phyloP scores from a whole-genome alignment of 2,329 filamentous ascomycete genomes.

The Trichoderma sp. region DNA sequence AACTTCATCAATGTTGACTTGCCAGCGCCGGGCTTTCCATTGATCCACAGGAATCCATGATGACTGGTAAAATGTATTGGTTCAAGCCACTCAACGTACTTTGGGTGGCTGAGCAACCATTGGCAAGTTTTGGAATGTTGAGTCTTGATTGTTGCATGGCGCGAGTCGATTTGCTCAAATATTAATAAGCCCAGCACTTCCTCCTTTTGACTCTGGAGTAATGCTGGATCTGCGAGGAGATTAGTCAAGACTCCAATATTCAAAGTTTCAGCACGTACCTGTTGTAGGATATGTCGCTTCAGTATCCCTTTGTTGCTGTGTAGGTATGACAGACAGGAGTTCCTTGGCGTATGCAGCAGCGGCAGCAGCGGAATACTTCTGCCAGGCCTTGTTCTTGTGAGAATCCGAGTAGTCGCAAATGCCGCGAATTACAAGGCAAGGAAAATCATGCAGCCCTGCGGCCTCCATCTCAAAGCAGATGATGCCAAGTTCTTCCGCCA shows the following conservation, averaged over 20 bases:
- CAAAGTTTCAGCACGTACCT: background rate
- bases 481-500: constrained; percentile 2
- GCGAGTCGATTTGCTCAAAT: background rate
- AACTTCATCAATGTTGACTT: constrained; percentile 11
- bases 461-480: constrained; percentile 35
- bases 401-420: constrained; percentile 44
- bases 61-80: background rate
- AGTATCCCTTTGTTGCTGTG: background rate
- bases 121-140: background rate
- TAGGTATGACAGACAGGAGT: background rate
- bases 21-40: background rate
- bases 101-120: background rate
- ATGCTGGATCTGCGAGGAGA: background rate
- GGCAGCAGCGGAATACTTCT: constrained; percentile 38
- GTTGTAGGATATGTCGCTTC: background rate
- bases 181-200: background rate
- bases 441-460: constrained; percentile 29
- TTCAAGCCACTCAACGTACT: background rate
- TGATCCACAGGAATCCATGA: background rate
- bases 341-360: constrained; percentile 35
- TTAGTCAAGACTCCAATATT: background rate
- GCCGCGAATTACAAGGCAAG: constrained; percentile 39
- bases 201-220: background rate
- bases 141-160: background rate
- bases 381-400: constrained; percentile 43